These are phyloP conservation scores for Echinochloa phyllopogon DNA, from an alignment of 176 grass and related monocot species.

Conservation along the genomic window DNA sequence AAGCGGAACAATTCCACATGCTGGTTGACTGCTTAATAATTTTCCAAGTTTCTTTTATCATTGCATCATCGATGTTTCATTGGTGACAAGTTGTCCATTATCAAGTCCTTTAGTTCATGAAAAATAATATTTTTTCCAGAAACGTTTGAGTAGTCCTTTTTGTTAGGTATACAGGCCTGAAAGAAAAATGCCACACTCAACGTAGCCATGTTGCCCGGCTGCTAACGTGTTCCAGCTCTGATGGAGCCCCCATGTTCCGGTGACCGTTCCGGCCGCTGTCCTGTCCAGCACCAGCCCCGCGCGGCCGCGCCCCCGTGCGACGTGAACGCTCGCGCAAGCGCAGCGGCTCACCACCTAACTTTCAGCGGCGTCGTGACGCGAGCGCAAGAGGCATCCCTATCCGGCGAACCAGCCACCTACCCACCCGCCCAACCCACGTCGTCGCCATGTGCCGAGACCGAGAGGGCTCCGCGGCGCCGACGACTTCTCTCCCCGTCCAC, in stretches of 20 bases:
- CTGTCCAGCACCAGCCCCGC: neutral
- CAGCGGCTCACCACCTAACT: neutral
- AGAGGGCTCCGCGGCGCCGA: neutral
- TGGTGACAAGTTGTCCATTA: neutral
- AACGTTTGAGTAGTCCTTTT: neutral
- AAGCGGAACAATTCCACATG: neutral
- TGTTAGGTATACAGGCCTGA: neutral
- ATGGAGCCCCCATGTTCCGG: neutral
- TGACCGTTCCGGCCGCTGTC: neutral
- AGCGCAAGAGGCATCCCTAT: neutral
- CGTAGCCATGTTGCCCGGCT: neutral
- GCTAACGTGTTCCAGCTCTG: neutral
- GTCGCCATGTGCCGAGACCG: neutral
- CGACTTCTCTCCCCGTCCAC: neutral
- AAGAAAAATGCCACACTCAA: neutral
- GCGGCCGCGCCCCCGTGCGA: neutral
- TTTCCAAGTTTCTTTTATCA: neutral
- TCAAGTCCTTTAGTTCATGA: neutral
- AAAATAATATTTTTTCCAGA: neutral
- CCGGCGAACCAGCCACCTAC: neutral
- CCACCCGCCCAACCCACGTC: neutral
- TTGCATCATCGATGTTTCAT: neutral
- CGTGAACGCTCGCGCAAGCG: neutral
- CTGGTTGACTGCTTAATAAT: neutral
- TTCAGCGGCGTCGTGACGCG: neutral